These are phyloP conservation scores for Colletotrichum camelliae DNA, from an alignment of 2,329 filamentous ascomycete species.

Conservation along the genomic window DNA sequence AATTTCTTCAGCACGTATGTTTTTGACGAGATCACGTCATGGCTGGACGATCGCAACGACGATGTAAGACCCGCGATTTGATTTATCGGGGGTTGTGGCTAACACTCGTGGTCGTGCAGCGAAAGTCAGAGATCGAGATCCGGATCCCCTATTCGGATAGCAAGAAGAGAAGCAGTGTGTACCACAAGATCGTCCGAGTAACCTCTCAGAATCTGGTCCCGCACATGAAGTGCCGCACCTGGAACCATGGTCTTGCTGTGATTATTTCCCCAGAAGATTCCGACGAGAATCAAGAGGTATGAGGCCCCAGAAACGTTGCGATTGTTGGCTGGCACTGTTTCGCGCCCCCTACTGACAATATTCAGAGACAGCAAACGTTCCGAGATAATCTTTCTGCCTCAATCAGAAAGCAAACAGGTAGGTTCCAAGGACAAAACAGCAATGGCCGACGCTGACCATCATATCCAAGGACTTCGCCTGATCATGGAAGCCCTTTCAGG, in stretches of 20 bases:
- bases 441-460: not conserved
- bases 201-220: not conserved
- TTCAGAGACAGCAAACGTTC: not conserved
- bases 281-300: not conserved
- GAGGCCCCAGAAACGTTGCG: no score
- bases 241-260: not conserved
- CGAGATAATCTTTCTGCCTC: not conserved
- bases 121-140: not conserved
- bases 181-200: not conserved
- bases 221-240: slow-evolving; percentile 1
- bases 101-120: not conserved
- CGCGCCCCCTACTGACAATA: not conserved
- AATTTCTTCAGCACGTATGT: not conserved
- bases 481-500: slow-evolving; percentile 21
- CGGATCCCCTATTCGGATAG: not conserved
- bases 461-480: slow-evolving; percentile 27
- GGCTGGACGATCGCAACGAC: not conserved
- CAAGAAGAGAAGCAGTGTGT: not conserved
- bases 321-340: not conserved
- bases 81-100: not conserved
- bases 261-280: not conserved
- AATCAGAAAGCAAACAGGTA: not conserved
- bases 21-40: not conserved
- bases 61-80: not conserved
- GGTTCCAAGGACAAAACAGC: not conserved